Conservation (phyloP, 1,284 basidiomycete genomes). For the Inonotus hispidus region DNA sequence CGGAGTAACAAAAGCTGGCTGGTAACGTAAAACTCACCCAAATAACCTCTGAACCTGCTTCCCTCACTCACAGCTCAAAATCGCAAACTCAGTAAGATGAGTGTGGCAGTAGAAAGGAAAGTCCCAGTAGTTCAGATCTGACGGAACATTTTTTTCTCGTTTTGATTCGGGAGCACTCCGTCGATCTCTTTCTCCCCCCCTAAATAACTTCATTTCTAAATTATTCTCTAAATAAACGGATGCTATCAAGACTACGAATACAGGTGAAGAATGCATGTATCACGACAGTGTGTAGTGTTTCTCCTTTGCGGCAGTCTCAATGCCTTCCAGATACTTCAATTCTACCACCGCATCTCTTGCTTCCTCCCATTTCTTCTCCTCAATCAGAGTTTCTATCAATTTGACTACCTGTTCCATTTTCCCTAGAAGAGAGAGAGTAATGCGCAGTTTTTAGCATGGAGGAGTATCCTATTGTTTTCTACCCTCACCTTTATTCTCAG, state of each 20-base stretch:
- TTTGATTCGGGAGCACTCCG: no score
- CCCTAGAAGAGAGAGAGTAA: conserved; percentile 33
- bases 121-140: no score
- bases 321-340: conserved; percentile 74
- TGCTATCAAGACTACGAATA: background rate
- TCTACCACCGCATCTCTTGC: conserved; percentile 61
- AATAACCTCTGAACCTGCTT: no score
- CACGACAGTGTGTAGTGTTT: conserved; percentile 11
- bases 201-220: no score
- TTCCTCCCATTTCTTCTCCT: conserved; percentile 45
- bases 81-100: background rate
- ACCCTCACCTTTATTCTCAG: conserved; percentile 56
- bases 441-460: no score
- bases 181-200: no score
- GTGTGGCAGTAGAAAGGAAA: background rate
- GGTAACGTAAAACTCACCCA: no score
- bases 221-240: no score
- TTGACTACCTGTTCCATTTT: conserved; percentile 45
- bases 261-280: background rate
- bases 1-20: no score
- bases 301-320: conserved; percentile 61
- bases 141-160: no score
- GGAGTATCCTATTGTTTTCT: no score
- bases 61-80: no score
- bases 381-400: conserved; percentile 49